A percentile compares a stretch with the other conserved stretches of the same genome.
phyloP scores from a whole-genome alignment of 495 filamentous ascomycete species.

The Xylaria nigripes region DNA sequence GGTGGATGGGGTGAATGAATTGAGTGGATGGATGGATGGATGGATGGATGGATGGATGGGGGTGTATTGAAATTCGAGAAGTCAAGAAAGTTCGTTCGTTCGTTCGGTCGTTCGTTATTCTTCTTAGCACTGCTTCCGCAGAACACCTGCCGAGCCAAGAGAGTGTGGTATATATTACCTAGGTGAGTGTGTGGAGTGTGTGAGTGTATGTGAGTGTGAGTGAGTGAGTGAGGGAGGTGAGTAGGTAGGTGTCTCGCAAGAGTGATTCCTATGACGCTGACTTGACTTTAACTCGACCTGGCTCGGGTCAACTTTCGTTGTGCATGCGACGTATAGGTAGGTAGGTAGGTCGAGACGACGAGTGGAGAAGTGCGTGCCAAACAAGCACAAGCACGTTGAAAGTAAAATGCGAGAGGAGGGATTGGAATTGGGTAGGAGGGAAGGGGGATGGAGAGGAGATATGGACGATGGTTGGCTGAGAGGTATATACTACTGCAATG shows the following conservation, averaged over 20 bases:
- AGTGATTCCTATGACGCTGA: not conserved
- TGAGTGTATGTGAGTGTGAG: too few relatives aligned
- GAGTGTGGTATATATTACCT: too few relatives aligned
- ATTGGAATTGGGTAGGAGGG: too few relatives aligned
- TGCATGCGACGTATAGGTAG: constrained; percentile 3
- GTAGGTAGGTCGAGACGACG: not conserved
- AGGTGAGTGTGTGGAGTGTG: too few relatives aligned
- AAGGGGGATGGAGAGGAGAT: constrained; percentile 9
- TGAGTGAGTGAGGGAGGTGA: too few relatives aligned
- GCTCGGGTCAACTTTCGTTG: not conserved
- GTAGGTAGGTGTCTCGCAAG: too few relatives aligned
- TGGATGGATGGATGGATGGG: not conserved
- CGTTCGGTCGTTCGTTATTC: too few relatives aligned
- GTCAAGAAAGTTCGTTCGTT: too few relatives aligned
- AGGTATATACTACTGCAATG: not conserved
- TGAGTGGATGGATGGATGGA: not conserved
- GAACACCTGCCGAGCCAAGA: not conserved
- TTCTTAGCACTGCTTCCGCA: too few relatives aligned
- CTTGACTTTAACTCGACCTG: not conserved
- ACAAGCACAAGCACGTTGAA: constrained; percentile 3
- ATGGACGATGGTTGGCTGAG: constrained; percentile 7
- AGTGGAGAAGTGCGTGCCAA: constrained; percentile 4
- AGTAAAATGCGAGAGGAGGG: constrained; percentile 9
- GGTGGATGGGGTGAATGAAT: not conserved
- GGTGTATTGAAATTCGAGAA: too few relatives aligned